These are phyloP conservation scores for Camillea tinctor DNA, from an alignment of 2,329 filamentous ascomycete genomes.

Conservation along the genomic window DNA sequence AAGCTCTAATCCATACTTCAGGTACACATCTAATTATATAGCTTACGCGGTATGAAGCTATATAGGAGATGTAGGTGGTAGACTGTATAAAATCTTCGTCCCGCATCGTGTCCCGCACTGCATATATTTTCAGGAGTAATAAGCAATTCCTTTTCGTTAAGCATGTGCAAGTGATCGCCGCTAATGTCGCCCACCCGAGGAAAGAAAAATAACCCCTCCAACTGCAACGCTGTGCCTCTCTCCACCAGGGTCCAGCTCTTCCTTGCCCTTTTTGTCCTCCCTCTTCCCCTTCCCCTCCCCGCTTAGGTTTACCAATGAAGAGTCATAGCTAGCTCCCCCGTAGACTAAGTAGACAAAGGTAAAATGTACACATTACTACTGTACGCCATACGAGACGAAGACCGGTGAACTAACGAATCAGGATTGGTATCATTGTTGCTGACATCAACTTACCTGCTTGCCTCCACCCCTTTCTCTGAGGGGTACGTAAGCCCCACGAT, in stretches of 20 bases:
- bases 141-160: neutral
- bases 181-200: conserved; percentile 12
- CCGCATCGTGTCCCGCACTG: neutral
- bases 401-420: neutral
- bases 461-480: no score
- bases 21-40: no score
- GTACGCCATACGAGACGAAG: neutral
- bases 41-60: no score
- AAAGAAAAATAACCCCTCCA: conserved; percentile 14
- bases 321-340: neutral
- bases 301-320: neutral
- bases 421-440: neutral
- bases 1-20: neutral
- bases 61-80: no score
- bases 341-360: neutral
- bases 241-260: neutral
- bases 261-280: no score
- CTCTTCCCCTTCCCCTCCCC: no score
- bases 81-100: neutral
- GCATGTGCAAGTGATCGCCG: conserved; percentile 22
- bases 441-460: neutral
- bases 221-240: conserved; percentile 8
- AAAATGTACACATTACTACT: no score
- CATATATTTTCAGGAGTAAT: neutral
- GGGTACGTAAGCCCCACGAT: neutral